A percentile compares a stretch with the other conserved stretches of the same genome.
phyloP scores from a whole-genome alignment of 2,329 filamentous ascomycete species.

The Claviceps paspali region DNA sequence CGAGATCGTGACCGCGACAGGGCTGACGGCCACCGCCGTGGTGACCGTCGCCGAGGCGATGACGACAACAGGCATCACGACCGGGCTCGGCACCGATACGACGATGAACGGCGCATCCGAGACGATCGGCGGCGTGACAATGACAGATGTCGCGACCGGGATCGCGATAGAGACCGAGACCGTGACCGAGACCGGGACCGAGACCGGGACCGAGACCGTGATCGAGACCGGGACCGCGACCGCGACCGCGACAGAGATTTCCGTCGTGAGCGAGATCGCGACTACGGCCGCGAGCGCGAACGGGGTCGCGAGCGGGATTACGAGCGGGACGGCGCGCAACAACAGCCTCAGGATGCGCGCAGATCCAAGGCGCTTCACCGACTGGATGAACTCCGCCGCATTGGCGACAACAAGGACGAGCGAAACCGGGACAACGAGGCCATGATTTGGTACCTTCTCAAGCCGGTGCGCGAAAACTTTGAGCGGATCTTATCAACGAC shows the following conservation, averaged over 20 bases:
- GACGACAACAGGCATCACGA: conserved; percentile 14
- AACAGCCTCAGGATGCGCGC: conserved; percentile 23
- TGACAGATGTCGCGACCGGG: conserved; percentile 10
- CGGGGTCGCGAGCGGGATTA: conserved; percentile 11
- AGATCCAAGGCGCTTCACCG: conserved; percentile 25
- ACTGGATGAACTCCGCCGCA: conserved; percentile 27
- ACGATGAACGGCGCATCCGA: conserved; percentile 17
- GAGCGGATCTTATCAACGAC: conserved; percentile 44
- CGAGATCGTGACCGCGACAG: not conserved
- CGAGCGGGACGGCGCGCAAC: conserved; percentile 13
- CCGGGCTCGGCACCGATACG: conserved; percentile 20
- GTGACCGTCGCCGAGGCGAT: conserved; percentile 11
- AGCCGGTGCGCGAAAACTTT: conserved; percentile 45
- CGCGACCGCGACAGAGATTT: conserved; percentile 10
- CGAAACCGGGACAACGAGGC: conserved; percentile 29
- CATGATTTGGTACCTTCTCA: conserved; percentile 34
- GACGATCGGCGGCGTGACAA: conserved; percentile 12
- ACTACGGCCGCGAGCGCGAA: conserved; percentile 13
- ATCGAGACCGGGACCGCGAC: conserved; percentile 9
- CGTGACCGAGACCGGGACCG: not conserved
- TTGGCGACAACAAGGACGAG: conserved; percentile 35
- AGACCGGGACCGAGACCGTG: conserved; percentile 9
- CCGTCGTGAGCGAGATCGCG: conserved; percentile 10
- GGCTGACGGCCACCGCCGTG: conserved; percentile 6
- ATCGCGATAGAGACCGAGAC: conserved; percentile 9